Base-by-base conservation (phyloP, 768 basidiomycete species). In the Psilocybe subaeruginosa region DNA sequence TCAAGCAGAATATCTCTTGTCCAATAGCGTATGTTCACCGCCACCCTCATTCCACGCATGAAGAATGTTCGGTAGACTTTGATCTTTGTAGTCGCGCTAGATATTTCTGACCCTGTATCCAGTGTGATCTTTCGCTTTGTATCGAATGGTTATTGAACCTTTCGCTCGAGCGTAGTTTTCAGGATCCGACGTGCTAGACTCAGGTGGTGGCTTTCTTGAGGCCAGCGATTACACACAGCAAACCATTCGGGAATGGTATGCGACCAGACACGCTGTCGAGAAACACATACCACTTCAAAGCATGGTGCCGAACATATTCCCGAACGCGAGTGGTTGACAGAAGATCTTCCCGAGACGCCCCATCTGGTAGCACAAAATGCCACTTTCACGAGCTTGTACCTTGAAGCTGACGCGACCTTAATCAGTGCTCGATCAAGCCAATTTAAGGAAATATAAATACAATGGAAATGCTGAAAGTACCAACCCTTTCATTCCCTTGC, bases 211-310 rank as follows among this genome's bases (percentile, higher is more conserved):
- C 43, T 33, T 58, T 66, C 16, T 63, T 58, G 29, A 45, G 55
- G 1, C 62, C 62, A 29, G 62, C 59, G 8, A 63, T 58, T 4
- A 63, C 33, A 17, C 37, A 56, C 6, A 63, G 58, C 19, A 47
- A 59, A 4, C 62, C 62, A 53, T 66, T 73, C 4, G 65, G 52
- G 14, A 56, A 37, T 3, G 31, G 14, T 6, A 46, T 33, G 3
- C 19, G 94, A 95, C 74, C 35, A 8, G 8, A 11, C 8, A 9
- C 4, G 23, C 23, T 29, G 8, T 53, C 53, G 11, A 50, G 0
- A 29, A 53, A 56, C 1, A 7, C n/a, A 9, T 57, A 62, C 61
- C 61, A 62, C 3, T 57, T n/a, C 4, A 49, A 37, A 1, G 61
- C 48, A n/a, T 53, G 30, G 4, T n/a, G 8, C 8, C 14, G 51